Conservation (phyloP, 768 basidiomycete genomes). For the Russula foetens region DNA sequence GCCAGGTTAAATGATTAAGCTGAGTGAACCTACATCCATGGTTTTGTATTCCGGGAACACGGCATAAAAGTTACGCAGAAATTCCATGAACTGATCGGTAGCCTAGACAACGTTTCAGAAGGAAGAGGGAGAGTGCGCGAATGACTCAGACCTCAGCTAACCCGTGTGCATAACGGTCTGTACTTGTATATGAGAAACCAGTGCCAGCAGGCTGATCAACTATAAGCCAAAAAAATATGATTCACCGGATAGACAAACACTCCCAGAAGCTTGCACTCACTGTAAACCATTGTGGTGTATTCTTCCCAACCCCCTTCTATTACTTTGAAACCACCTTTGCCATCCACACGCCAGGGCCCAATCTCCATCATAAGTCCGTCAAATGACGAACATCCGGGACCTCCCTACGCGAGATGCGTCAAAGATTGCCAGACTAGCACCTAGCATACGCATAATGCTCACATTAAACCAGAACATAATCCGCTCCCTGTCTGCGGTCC, state of each 20-base stretch:
- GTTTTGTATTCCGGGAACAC: constrained; percentile 83
- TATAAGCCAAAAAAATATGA: constrained; percentile 28
- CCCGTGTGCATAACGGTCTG: constrained; percentile 77
- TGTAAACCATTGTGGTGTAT: constrained; percentile 86
- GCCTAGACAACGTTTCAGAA: constrained; percentile 39
- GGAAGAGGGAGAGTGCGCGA: not conserved
- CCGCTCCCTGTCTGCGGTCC: constrained; percentile 82
- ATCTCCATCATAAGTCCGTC: constrained; percentile 98
- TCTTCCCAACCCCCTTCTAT: constrained; percentile 95
- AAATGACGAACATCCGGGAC: constrained; percentile 95
- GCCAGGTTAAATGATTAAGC: not conserved
- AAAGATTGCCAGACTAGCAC: not conserved
- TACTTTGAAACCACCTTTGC: constrained; percentile 59
- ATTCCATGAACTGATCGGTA: constrained; percentile 69
- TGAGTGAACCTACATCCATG: constrained; percentile 60
- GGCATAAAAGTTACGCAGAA: constrained; percentile 79
- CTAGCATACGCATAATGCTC: constrained; percentile 23
- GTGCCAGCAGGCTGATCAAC: constrained; percentile 98
- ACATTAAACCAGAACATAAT: constrained; percentile 98
- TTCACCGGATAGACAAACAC: not conserved
- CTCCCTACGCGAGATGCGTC: constrained; percentile 49
- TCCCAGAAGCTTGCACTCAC: constrained; percentile 40
- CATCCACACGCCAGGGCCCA: constrained; percentile 84
- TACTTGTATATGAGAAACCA: constrained; percentile 84
- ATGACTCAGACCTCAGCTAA: constrained; percentile 47